These are phyloP conservation scores for Debaryomyces sp. DNA, from an alignment of 1,139 yeast species.

Conservation along the genomic window DNA sequence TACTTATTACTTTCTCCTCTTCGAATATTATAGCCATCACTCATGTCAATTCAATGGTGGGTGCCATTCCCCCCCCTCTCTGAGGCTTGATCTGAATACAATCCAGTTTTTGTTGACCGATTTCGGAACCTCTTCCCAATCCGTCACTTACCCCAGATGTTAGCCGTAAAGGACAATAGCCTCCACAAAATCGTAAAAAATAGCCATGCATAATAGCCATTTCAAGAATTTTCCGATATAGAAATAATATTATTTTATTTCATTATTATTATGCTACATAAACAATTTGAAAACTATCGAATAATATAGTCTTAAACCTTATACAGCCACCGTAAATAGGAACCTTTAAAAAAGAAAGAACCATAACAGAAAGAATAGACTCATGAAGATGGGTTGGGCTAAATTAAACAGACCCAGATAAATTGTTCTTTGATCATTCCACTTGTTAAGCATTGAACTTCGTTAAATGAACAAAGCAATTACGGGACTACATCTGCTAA, in stretches of 20 bases:
- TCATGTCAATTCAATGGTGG: neutral
- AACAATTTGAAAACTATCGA: neutral
- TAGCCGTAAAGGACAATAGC: neutral
- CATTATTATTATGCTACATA: neutral
- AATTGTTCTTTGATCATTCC: neutral
- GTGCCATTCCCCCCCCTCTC: neutral
- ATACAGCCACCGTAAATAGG: neutral
- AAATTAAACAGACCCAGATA: too few species aligned
- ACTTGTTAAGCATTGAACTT: neutral
- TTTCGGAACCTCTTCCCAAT: neutral
- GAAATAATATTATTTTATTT: neutral
- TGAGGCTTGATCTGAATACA: neutral
- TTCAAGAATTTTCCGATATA: neutral
- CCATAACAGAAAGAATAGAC: neutral
- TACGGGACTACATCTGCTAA: too few species aligned
- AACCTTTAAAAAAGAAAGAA: neutral
- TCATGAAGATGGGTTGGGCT: too few species aligned
- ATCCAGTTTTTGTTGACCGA: neutral
- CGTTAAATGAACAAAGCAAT: too few species aligned
- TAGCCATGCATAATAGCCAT: neutral
- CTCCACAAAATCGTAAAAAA: neutral
- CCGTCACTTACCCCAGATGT: neutral
- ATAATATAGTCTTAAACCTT: too few species aligned
- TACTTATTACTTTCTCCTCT: neutral
- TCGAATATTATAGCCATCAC: neutral